These are phyloP conservation scores for Botryotinia convoluta DNA, from an alignment of 2,329 filamentous ascomycete species.

Conservation along the genomic window DNA sequence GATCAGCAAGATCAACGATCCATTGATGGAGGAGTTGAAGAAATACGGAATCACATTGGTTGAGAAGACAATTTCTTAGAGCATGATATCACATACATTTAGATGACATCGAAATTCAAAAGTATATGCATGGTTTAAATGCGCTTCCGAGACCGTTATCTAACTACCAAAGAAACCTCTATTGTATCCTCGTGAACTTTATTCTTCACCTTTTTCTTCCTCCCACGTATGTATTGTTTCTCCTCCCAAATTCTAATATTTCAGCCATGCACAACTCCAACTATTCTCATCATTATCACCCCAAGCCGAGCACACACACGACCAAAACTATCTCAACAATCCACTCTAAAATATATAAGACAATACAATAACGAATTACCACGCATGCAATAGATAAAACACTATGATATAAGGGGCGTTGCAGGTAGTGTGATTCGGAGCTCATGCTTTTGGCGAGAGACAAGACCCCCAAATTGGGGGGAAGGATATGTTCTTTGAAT, in stretches of 20 bases:
- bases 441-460: background rate
- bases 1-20: constrained; percentile 66
- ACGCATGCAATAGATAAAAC: background rate
- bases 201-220: background rate
- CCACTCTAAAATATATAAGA: background rate
- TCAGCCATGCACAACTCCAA: background rate
- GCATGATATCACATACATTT: background rate
- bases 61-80: constrained; percentile 58
- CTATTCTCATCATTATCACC: background rate
- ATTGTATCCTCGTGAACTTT: background rate
- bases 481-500: background rate
- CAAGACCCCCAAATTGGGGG: background rate
- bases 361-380: background rate
- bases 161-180: background rate
- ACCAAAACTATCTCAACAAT: background rate
- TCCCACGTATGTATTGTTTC: background rate
- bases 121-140: background rate
- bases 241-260: background rate
- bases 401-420: background rate
- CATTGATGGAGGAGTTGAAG: constrained; percentile 74
- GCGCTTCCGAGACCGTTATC: background rate
- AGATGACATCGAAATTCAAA: constrained; percentile 4
- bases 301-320: background rate
- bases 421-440: background rate
- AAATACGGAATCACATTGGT: constrained; percentile 71